A percentile compares a stretch with the other conserved stretches of the same genome.
Evolutionary conservation across 2,329 filamentous ascomycete genomes (phyloP).

Genomic region (Pseudogymnoascus sp.): DNA sequence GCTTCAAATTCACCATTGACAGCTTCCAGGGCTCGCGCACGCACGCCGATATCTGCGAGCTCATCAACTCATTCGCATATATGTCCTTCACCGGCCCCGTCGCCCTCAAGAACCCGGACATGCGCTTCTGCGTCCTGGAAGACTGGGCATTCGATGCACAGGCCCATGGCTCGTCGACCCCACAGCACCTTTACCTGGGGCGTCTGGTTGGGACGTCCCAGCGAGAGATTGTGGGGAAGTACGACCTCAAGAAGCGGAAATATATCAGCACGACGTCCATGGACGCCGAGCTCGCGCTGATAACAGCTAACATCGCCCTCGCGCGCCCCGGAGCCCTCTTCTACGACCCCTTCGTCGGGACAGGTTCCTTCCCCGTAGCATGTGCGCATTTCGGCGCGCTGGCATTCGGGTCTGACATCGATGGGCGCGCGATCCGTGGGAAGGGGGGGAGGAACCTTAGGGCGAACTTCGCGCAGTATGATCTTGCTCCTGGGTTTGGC

Average conservation of each 20-base stretch:
- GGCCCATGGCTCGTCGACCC: slow-evolving; percentile 41
- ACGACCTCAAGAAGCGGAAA: slow-evolving; percentile 83
- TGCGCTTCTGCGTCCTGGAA: slow-evolving; percentile 75
- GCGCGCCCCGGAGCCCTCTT: slow-evolving; percentile 77
- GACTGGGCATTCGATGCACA: slow-evolving; percentile 57
- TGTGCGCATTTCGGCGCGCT: slow-evolving; percentile 84
- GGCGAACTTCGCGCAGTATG: slow-evolving; percentile 82
- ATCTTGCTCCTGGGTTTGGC: slow-evolving; percentile 54
- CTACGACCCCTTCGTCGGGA: slow-evolving; percentile 94
- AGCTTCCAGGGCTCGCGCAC: slow-evolving; percentile 69
- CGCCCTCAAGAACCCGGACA: slow-evolving; percentile 62
- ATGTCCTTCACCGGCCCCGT: slow-evolving; percentile 73
- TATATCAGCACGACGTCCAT: slow-evolving; percentile 97
- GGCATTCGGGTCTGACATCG: slow-evolving; percentile 84
- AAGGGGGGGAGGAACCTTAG: slow-evolving; percentile 40
- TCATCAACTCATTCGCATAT: slow-evolving; percentile 78
- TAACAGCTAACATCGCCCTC: slow-evolving; percentile 85
- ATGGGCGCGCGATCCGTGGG: slow-evolving; percentile 79
- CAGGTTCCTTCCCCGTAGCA: slow-evolving; percentile 84
- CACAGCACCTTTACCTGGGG: slow-evolving; percentile 61
- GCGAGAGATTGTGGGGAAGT: slow-evolving; percentile 60
- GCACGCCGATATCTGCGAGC: slow-evolving; percentile 52
- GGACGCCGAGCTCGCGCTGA: slow-evolving; percentile 85
- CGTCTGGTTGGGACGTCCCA: slow-evolving; percentile 60
- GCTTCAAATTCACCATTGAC: slow-evolving; percentile 82